phyloP scores from a whole-genome alignment of 2,329 filamentous ascomycete species.

The Huntiella bhutanensis region DNA sequence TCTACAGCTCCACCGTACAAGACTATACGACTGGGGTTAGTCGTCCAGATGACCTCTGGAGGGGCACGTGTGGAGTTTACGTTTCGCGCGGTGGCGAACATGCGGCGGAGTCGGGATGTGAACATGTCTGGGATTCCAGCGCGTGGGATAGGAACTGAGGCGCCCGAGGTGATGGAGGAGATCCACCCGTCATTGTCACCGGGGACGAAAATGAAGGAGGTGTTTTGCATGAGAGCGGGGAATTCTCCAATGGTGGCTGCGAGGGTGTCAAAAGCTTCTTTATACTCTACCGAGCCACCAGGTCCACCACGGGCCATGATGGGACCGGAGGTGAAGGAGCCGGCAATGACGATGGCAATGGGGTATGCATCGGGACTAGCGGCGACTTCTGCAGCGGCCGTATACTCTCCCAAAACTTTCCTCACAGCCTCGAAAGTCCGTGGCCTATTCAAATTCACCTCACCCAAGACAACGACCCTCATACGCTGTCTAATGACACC shows the following conservation, averaged over 20 bases:
- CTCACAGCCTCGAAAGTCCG: constrained; percentile 63
- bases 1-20: constrained; percentile 82
- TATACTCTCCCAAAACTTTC: constrained; percentile 60
- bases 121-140: constrained; percentile 71
- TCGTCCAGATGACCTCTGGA: constrained; percentile 71
- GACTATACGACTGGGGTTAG: constrained; percentile 64
- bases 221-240: constrained; percentile 55
- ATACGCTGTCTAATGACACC: constrained; percentile 23
- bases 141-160: constrained; percentile 49
- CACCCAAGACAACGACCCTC: constrained; percentile 58
- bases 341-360: constrained; percentile 63
- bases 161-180: constrained; percentile 63
- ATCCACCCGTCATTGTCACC: constrained; percentile 97
- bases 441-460: constrained; percentile 72
- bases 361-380: constrained; percentile 47
- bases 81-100: constrained; percentile 59
- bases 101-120: constrained; percentile 66
- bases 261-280: constrained; percentile 82
- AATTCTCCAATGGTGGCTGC: constrained; percentile 71
- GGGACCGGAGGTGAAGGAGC: constrained; percentile 57
- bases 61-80: constrained; percentile 30
- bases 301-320: constrained; percentile 50
- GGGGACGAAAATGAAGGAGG: constrained; percentile 81
- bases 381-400: constrained; percentile 38
- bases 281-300: constrained; percentile 74